Base-by-base conservation (phyloP, 176 grass and related monocot genomes). In the Cymbopogon citratus region DNA sequence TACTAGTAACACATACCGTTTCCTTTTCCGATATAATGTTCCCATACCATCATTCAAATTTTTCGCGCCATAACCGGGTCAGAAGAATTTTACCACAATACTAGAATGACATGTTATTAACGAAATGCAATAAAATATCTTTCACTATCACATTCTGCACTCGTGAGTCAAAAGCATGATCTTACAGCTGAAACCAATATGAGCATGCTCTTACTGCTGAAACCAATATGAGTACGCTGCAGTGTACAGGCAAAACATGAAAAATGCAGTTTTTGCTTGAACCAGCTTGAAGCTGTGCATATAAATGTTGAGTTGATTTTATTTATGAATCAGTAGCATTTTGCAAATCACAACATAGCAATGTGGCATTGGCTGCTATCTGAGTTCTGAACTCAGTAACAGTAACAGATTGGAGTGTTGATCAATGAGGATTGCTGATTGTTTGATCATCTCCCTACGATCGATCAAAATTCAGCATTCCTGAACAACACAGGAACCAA, bases 211-310 rank as follows among this genome's bases (percentile, higher is more conserved):
- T 38, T 81, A 15, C 21, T 34, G 44, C 35, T 38, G 43, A 82
- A 66, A 62, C 8, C 7, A 26, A 76, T 39, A 78, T 38, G 56
- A 45, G 13, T 35, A 77, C 34, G 64, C 21, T 85, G 66, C 63
- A 64, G 36, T 26, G 18, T 40, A 51, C 18, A 11, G 64, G 33
- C 6, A 52, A 33, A 78, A 54, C 66, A 78, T 28, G 80, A 44
- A 78, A 62, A 56, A 78, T 28, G 80, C 34, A 83, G 6, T 66
- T 83, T n/a, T 71, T 73, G 25, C 38, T 80, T 63, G 63, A 35
- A 80, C 70, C n/a, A 74, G 52, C 18, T 80, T 78, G 34, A 89
- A 43, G 35, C 35, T 59, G 3, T 34, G 62, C 41, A 27, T 49
- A 69, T 5, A 70, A 35, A 76, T 15, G 21, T 77, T 72, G n/a